Conservation (phyloP, 108 stramenopile species). For the Nitzschia palea region DNA sequence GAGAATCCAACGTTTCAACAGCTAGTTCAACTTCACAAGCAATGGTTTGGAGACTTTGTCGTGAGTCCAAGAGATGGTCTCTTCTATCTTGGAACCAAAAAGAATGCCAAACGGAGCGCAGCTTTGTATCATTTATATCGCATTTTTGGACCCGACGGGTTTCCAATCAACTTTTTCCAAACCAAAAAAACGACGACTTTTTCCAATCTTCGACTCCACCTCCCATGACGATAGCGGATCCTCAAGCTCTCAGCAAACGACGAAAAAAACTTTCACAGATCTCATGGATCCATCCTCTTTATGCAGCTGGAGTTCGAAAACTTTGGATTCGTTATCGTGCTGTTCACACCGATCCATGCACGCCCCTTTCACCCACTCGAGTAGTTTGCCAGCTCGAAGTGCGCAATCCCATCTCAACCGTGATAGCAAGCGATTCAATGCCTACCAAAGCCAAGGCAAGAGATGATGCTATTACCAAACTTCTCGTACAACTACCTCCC, state of each 20-base stretch:
- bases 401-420: not conserved
- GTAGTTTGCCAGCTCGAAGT: not conserved
- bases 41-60: conserved; percentile 3
- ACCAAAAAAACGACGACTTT: not conserved
- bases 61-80: not conserved
- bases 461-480: not conserved
- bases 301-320: not conserved
- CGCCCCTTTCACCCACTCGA: not conserved
- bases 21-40: too few species aligned
- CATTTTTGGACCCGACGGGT: not conserved
- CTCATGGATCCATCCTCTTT: not conserved
- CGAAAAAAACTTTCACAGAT: not conserved
- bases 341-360: not conserved
- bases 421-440: not conserved
- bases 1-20: not conserved
- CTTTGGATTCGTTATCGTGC: not conserved
- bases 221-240: not conserved
- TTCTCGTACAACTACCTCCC: not conserved
- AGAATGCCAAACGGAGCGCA: conserved; percentile 8
- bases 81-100: conserved; percentile 1
- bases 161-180: not conserved
- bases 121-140: not conserved
- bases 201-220: not conserved
- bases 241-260: not conserved
- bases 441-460: not conserved